Percentiles rank a stretch among this genome's conserved stretches.
Evolutionary conservation across 2,329 filamentous ascomycete genomes (phyloP).

Genomic region (Aspergillus sp.): DNA sequence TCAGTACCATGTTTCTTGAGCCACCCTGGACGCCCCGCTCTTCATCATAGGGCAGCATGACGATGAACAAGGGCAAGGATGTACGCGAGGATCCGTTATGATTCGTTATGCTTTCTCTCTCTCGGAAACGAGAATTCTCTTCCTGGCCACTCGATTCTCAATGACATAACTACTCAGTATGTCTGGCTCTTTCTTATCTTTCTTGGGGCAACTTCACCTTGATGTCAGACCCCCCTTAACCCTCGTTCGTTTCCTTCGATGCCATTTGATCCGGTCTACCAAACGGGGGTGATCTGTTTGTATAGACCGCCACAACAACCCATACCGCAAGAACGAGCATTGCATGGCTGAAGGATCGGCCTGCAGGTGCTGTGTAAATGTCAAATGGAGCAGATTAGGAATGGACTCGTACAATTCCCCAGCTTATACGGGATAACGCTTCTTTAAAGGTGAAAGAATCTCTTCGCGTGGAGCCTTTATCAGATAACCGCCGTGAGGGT

Average conservation of each 20-base stretch:
- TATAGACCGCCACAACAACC: neutral
- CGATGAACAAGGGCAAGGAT: too few relatives aligned
- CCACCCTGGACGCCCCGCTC: neutral
- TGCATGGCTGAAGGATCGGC: neutral
- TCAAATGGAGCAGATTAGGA: neutral
- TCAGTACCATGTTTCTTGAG: neutral
- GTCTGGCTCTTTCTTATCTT: neutral
- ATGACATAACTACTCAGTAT: neutral
- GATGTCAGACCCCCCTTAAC: too few relatives aligned
- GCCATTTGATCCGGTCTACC: too few relatives aligned
- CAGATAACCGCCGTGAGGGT: neutral
- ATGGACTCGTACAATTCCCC: neutral
- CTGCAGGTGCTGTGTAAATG: neutral
- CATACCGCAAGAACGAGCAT: neutral
- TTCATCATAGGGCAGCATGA: neutral
- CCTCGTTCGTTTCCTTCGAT: too few relatives aligned
- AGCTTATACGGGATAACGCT: too few relatives aligned
- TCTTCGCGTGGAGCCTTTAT: neutral
- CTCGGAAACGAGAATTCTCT: neutral
- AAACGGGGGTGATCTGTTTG: too few relatives aligned
- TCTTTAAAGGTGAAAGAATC: neutral
- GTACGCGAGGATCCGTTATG: too few relatives aligned
- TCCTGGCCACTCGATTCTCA: neutral
- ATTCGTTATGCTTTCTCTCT: too few relatives aligned
- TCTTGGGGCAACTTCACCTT: too few relatives aligned